Evolutionary conservation across 192 early-diverging fungal species (phyloP).

Genomic region (Coemansia interrupta): DNA sequence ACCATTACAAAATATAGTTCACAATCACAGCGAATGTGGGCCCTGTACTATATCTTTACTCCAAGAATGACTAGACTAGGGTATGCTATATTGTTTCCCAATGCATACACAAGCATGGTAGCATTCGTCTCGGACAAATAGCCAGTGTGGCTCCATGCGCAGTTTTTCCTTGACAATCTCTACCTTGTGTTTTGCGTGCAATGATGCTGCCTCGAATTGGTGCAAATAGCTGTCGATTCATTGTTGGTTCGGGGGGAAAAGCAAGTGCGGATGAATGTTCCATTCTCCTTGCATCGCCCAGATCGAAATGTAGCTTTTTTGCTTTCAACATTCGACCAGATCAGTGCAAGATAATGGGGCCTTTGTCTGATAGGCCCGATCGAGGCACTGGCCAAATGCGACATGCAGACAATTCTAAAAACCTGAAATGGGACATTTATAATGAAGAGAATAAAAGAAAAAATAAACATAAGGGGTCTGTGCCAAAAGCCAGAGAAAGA

Average conservation of each 20-base stretch:
- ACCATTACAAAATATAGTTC: no score
- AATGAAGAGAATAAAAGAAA: neutral
- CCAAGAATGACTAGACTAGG: no score
- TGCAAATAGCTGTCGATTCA: neutral
- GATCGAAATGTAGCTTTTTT: neutral
- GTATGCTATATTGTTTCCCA: no score
- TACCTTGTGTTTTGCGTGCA: neutral
- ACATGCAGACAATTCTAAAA: neutral
- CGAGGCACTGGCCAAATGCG: no score
- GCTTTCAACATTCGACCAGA: neutral
- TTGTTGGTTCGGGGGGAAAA: neutral
- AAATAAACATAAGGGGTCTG: neutral
- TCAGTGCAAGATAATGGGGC: conserved; percentile 9
- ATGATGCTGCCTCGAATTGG: neutral
- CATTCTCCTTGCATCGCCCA: no score
- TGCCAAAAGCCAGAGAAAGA: neutral
- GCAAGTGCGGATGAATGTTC: no score
- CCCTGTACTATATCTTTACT: no score
- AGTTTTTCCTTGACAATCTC: no score
- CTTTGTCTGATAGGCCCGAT: neutral
- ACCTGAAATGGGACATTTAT: neutral
- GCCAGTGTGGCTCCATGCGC: no score
- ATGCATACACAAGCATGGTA: no score
- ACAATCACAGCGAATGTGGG: no score
- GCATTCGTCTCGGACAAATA: no score